Percentiles rank a stretch among this genome's conserved stretches.
These are phyloP conservation scores for Wickerhamiella shivajii DNA, from an alignment of 805 yeast species.

Conservation along the genomic window DNA sequence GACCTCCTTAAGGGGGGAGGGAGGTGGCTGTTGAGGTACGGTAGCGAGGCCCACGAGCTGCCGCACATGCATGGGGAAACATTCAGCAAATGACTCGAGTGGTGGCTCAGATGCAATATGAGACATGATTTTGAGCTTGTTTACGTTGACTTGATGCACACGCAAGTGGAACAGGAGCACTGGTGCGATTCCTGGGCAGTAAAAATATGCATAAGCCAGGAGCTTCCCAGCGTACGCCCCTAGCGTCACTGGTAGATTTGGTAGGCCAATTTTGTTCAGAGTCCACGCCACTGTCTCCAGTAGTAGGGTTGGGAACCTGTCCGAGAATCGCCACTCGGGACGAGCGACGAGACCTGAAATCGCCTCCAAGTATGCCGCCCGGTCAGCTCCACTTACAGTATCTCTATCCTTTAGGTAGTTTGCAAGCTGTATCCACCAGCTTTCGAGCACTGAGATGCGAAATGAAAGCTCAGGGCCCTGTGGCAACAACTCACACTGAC, in stretches of 20 bases:
- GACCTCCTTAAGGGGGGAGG: constrained; percentile 14
- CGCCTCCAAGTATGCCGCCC: constrained; percentile 28
- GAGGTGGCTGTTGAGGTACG: constrained; percentile 4
- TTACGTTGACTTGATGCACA: constrained; percentile 18
- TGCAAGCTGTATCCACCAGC: constrained; percentile 28
- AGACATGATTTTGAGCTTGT: constrained; percentile 16
- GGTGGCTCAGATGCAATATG: neutral
- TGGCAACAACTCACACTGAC: constrained; percentile 17
- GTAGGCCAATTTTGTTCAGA: constrained; percentile 34
- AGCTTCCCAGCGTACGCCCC: constrained; percentile 59
- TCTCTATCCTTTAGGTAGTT: constrained; percentile 22
- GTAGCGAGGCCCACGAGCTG: constrained; percentile 16
- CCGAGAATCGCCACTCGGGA: constrained; percentile 25
- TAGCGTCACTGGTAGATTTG: constrained; percentile 39
- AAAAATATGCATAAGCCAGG: constrained; percentile 47
- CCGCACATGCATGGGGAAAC: constrained; percentile 20
- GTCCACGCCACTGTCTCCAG: constrained; percentile 40
- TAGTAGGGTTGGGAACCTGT: constrained; percentile 22
- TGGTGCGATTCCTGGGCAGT: constrained; percentile 39
- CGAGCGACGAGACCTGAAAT: constrained; percentile 26
- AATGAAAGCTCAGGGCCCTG: constrained; percentile 14
- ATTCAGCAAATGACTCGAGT: constrained; percentile 4
- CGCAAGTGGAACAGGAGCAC: constrained; percentile 25
- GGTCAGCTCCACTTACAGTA: constrained; percentile 23
- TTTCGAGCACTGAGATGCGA: constrained; percentile 20